Percentiles rank a stretch among this genome's conserved stretches.
These are phyloP conservation scores for Aspergillus puulaauensis DNA, from an alignment of 2,329 filamentous ascomycete species.

Conservation along the genomic window DNA sequence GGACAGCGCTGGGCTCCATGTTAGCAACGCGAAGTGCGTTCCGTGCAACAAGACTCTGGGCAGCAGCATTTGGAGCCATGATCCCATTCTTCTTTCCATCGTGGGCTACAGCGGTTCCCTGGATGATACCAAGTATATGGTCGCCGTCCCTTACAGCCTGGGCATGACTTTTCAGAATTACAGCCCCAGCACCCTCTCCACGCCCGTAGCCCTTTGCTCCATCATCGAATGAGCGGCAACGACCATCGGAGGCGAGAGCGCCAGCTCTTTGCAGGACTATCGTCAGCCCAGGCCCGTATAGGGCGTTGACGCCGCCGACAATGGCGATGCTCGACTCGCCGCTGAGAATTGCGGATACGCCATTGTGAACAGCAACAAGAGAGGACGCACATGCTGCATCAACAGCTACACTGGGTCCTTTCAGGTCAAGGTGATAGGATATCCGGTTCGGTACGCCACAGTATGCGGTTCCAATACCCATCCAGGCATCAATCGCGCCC, in stretches of 20 bases:
- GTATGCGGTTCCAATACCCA: constrained; percentile 42
- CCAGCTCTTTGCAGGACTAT: constrained; percentile 30
- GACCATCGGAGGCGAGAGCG: constrained; percentile 28
- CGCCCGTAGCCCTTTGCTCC: constrained; percentile 30
- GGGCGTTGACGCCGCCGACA: constrained; percentile 34
- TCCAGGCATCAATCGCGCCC: constrained; percentile 37
- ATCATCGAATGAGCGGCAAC: constrained; percentile 34
- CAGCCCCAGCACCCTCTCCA: constrained; percentile 30
- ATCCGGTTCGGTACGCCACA: constrained; percentile 34
- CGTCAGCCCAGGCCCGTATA: constrained; percentile 33
- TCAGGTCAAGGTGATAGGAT: constrained; percentile 23
- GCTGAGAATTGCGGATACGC: constrained; percentile 12
- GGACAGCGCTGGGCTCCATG: constrained; percentile 18
- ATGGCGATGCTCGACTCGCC: constrained; percentile 18
- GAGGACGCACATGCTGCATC: constrained; percentile 27
- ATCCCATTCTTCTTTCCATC: constrained; percentile 36
- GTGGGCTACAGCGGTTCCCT: constrained; percentile 32
- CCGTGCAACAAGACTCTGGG: constrained; percentile 29
- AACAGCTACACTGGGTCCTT: constrained; percentile 23
- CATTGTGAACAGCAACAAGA: constrained; percentile 23
- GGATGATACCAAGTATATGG: constrained; percentile 31
- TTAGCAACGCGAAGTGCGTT: constrained; percentile 18
- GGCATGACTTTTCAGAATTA: constrained; percentile 30
- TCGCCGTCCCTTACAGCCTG: constrained; percentile 30
- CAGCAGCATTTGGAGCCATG: constrained; percentile 33